A percentile compares a stretch with the other conserved stretches of the same genome.
phyloP scores from a whole-genome alignment of 148 eudicot species.

The Pouteria glomerata region DNA sequence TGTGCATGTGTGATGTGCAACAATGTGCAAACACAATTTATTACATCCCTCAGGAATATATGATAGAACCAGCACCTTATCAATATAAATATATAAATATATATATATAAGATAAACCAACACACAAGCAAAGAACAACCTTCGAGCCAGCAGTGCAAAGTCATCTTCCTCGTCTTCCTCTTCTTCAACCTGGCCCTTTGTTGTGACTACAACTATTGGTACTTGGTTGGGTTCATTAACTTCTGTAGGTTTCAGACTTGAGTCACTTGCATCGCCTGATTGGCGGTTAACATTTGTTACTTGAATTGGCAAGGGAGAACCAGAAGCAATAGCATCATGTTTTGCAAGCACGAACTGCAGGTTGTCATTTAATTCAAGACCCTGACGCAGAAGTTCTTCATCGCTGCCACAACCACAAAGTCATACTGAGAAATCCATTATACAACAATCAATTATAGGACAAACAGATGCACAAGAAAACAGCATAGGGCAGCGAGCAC shows the following conservation, averaged over 20 bases:
- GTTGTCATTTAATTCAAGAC: constrained; percentile 80
- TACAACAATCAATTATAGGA: neutral
- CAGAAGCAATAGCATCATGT: constrained; percentile 86
- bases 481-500: neutral
- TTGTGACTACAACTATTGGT: constrained; percentile 21
- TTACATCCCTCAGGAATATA: neutral
- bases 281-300: constrained; percentile 18
- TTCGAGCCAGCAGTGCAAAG: constrained; percentile 69
- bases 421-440: constrained; percentile 4
- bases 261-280: constrained; percentile 14
- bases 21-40: neutral
- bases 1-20: neutral
- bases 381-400: constrained; percentile 77
- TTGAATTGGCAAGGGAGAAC: constrained; percentile 56
- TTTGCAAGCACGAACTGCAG: constrained; percentile 74
- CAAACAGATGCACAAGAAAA: neutral
- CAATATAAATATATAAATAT: too few species aligned
- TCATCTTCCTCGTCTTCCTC: constrained; percentile 95
- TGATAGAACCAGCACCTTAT: too few species aligned
- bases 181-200: constrained; percentile 33
- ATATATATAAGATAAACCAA: neutral
- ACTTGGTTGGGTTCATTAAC: constrained; percentile 22
- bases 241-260: constrained; percentile 31
- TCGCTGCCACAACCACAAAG: constrained; percentile 39
- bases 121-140: constrained; percentile 36